Evolutionary conservation across 2,329 filamentous ascomycete species (phyloP), one percentile per base, ranked within the genome.

Genomic region (Orbilia javanica): DNA sequence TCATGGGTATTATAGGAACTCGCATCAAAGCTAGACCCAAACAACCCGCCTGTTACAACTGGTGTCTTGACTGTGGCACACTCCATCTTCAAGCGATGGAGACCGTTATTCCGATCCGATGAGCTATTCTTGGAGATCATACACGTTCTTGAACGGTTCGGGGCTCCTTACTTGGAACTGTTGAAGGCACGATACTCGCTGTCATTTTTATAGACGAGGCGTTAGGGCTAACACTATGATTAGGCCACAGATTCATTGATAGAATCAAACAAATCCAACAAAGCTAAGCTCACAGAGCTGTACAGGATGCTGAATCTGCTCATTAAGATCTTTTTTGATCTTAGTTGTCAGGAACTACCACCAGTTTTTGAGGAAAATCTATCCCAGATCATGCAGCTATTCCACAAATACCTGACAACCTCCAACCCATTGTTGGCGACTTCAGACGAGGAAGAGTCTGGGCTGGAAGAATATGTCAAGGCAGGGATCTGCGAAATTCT

Each of bases 31-130:
- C 64, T 79, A 4, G 90, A 91, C 80, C 88, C 94, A 84, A 99
- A 98, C 85, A 93, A 94, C 82, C 74, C 67, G 46, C 25, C 74
- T 25, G 74, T 78, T 50, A 78, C 74, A 71, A 63, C 62, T 27
- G 96, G 96, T 80, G 96, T 99, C 18, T 87, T 99, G 78, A 94
- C 97, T 85, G 96, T 99, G 52, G 96, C 96, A 81, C 96, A 99
- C 85, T 98, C 96, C 60, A 98, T 99, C 82, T 99, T 98, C 86
- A 93, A 92, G 84, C 88, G 96, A 84, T 99, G 96, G 96, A 89
- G 96, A 80, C 96, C 96, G 7, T 88, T 99, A 46, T 97, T 97
- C 86, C 90, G 92, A 79, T 97, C 94, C 50, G 93, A 99, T 84
- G 93, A 92, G 63, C 89, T 99, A 10, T 99, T 94, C 84, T 92